These are phyloP conservation scores for Cercospora sp. DNA, from an alignment of 2,329 filamentous ascomycete species.

Conservation along the genomic window DNA sequence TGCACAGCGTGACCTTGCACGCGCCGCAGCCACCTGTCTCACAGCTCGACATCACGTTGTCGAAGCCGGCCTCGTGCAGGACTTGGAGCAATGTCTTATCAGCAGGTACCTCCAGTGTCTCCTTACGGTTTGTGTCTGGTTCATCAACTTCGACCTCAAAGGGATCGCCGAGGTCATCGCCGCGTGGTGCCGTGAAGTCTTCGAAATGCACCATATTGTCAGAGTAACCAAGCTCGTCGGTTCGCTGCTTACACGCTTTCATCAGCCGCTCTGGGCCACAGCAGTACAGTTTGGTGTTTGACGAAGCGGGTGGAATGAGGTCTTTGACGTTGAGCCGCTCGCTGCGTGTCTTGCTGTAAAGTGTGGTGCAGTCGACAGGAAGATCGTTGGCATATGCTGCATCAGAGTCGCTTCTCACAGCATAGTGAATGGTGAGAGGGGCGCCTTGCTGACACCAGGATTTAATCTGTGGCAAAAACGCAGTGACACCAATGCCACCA, in stretches of 20 bases:
- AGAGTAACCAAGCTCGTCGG: slow-evolving; percentile 46
- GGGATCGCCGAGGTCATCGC: slow-evolving; percentile 56
- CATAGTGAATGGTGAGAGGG: slow-evolving; percentile 60
- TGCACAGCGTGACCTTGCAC: slow-evolving; percentile 44
- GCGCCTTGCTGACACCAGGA: slow-evolving; percentile 32
- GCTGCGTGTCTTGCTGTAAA: slow-evolving; percentile 57
- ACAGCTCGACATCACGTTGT: slow-evolving; percentile 44
- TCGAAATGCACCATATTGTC: slow-evolving; percentile 61
- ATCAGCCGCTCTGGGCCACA: slow-evolving; percentile 62
- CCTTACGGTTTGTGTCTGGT: slow-evolving; percentile 30
- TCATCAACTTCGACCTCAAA: slow-evolving; percentile 59
- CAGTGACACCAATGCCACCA: slow-evolving; percentile 67
- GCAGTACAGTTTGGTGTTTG: slow-evolving; percentile 56
- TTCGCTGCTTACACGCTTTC: slow-evolving; percentile 48
- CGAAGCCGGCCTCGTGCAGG: slow-evolving; percentile 47
- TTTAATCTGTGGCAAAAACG: slow-evolving; percentile 57
- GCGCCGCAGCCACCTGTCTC: slow-evolving; percentile 49
- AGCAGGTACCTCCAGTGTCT: slow-evolving; percentile 47
- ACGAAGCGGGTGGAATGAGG: slow-evolving; percentile 45
- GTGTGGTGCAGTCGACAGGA: slow-evolving; percentile 36
- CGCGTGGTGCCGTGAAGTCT: slow-evolving; percentile 51
- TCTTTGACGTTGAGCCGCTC: slow-evolving; percentile 54
- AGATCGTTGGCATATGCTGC: slow-evolving; percentile 54
- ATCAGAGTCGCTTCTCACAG: slow-evolving; percentile 54
- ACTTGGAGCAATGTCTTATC: slow-evolving; percentile 46